Conservation (phyloP, 2,329 filamentous ascomycete species). For the Pestalotiopsis sp. region DNA sequence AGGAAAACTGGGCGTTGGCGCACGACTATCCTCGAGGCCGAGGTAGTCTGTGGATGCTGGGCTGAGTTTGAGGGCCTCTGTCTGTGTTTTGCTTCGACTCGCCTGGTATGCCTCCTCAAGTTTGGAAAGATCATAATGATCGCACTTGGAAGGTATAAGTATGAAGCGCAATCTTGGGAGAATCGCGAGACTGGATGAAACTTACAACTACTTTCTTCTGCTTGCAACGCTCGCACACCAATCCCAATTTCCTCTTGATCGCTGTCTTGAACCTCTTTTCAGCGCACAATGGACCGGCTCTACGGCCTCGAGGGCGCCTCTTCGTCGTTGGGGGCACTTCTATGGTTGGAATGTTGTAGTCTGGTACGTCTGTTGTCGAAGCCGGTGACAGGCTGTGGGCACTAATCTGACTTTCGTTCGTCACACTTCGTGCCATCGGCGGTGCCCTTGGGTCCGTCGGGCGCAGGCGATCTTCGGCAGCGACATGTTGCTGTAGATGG, state of each 20-base stretch:
- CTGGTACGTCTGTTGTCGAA: conserved; percentile 21
- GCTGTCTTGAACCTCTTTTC: conserved; percentile 28
- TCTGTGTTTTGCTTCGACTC: not conserved
- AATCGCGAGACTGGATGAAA: not conserved
- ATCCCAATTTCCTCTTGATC: conserved; percentile 31
- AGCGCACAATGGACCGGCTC: conserved; percentile 27
- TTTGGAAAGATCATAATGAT: conserved; percentile 31
- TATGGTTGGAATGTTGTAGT: conserved; percentile 11
- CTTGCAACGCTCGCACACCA: conserved; percentile 28
- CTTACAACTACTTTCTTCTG: conserved; percentile 28
- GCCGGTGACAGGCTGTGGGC: conserved; percentile 24
- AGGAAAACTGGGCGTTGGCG: not conserved
- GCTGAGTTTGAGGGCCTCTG: not conserved
- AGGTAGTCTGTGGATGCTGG: not conserved
- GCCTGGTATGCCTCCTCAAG: conserved; percentile 28
- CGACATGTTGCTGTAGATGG: conserved; percentile 23
- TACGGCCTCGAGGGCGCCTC: conserved; percentile 26
- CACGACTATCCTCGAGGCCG: not conserved
- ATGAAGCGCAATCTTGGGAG: not conserved
- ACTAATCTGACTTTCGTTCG: conserved; percentile 22
- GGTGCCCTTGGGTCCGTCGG: conserved; percentile 16
- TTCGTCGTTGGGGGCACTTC: conserved; percentile 16
- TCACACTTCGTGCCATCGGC: conserved; percentile 16
- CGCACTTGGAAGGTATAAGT: conserved; percentile 23
- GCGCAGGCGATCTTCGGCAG: conserved; percentile 22